Conservation (phyloP, 78 protist species). For the Blattamonas nauphoetae region DNA sequence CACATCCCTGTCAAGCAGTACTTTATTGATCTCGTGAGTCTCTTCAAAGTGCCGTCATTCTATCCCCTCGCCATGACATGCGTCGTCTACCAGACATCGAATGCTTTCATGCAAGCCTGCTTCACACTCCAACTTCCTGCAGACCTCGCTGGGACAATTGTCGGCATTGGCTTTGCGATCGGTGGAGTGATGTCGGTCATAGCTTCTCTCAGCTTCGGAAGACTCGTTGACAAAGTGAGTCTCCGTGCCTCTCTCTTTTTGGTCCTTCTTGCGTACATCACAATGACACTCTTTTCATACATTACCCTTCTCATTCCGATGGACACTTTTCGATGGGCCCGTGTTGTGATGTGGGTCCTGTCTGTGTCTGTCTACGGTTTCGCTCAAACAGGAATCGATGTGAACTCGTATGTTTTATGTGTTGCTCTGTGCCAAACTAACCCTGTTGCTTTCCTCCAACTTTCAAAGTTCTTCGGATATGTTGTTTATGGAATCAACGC, state of each 20-base stretch:
- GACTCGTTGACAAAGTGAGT: background rate
- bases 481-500: background rate
- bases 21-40: background rate
- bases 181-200: background rate
- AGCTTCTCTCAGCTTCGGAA: background rate
- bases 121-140: too few relatives aligned
- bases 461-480: background rate
- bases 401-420: background rate
- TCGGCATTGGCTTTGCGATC: background rate
- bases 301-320: background rate
- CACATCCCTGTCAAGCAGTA: background rate
- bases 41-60: background rate
- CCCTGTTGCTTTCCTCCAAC: background rate
- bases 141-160: too few relatives aligned
- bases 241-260: background rate
- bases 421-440: background rate
- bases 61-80: background rate
- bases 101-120: background rate
- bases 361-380: background rate
- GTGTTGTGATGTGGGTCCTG: background rate
- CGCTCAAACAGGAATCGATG: background rate
- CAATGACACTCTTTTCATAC: background rate
- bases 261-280: background rate
- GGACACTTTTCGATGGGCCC: too few relatives aligned
- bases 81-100: background rate